Percentiles rank a stretch among this genome's conserved stretches.
phyloP scores from a whole-genome alignment of 306 rosid species.

The Cicer pinnatifidum region DNA sequence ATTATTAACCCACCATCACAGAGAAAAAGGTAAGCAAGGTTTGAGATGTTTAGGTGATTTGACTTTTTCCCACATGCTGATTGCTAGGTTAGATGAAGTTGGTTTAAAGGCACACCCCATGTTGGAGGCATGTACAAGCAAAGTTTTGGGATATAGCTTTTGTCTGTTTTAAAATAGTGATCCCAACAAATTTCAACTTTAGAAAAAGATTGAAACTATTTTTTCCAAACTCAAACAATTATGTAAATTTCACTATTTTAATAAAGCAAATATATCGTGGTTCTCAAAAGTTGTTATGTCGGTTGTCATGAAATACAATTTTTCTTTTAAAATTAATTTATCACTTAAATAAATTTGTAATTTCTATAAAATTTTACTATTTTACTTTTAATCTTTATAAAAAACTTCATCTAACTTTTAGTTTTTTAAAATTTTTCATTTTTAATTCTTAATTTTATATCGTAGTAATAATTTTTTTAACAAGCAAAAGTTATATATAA shows the following conservation, averaged over 20 bases:
- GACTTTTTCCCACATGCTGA: conserved; percentile 51
- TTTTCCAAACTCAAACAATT: neutral
- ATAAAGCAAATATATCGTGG: too few species aligned
- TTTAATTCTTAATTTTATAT: too few species aligned
- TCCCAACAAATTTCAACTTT: conserved; percentile 13
- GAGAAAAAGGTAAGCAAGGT: conserved; percentile 14
- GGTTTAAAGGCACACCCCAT: conserved; percentile 42
- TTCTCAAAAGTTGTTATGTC: neutral
- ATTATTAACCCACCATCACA: conserved; percentile 43
- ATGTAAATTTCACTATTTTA: neutral
- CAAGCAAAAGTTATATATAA: too few species aligned
- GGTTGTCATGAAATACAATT: neutral
- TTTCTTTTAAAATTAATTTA: neutral
- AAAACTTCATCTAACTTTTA: too few species aligned
- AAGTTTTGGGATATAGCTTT: conserved; percentile 44
- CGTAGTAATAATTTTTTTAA: too few species aligned
- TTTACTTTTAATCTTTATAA: too few species aligned
- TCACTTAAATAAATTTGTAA: neutral
- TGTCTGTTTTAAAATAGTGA: conserved; percentile 38
- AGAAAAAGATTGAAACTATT: conserved; percentile 2
- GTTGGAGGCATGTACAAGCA: conserved; percentile 43
- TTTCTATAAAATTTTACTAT: too few species aligned
- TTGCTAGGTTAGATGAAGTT: conserved; percentile 42
- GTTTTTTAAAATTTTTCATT: too few species aligned
- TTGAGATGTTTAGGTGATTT: conserved; percentile 43